Base-by-base conservation (phyloP, 768 basidiomycete genomes). In the Naganishia vishniacii region DNA sequence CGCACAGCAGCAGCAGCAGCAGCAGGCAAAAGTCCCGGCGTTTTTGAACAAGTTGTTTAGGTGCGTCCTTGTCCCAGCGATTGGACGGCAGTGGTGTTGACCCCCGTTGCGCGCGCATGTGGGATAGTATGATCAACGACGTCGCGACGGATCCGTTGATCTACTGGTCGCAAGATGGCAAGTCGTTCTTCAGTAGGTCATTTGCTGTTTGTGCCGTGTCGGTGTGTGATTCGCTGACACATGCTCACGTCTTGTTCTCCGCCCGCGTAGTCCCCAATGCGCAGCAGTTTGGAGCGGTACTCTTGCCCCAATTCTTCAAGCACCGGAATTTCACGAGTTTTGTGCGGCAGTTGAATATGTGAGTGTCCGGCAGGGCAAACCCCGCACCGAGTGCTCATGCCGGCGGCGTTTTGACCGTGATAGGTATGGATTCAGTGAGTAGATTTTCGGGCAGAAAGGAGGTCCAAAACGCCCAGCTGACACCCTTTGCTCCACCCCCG, bases 141-240 rank as follows among this genome's bases (percentile, higher is more conserved):
- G 81, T 85, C 2, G 81, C 83, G 41, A 89, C 91, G 60, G 84
- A 86, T 68, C 84, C 88, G 69, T 82, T 95, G 56, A 97, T 98
- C 72, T 80, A 88, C 69, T 98, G 94, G 94, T 87, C 88, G 3
- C 87, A 89, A 25, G 82, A 84, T 9, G 94, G 93, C 29, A 90
- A 92, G 73, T 89, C 90, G 0, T 97, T 98, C 80, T 90, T 87
- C 75, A 90, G 93, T n/a, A n/a, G n/a, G n/a, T n/a, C n/a, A n/a
- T n/a, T n/a, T n/a, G n/a, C n/a, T n/a, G n/a, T n/a, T n/a, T n/a
- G n/a, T n/a, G n/a, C n/a, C n/a, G n/a, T n/a, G n/a, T n/a, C n/a
- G n/a, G n/a, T n/a, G n/a, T n/a, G n/a, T n/a, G n/a, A n/a, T n/a
- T n/a, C n/a, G n/a, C n/a, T n/a, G n/a, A n/a, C 16, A 20, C 20